These are phyloP conservation scores for Neonectria hederae DNA, from an alignment of 2,329 filamentous ascomycete species.

Conservation along the genomic window DNA sequence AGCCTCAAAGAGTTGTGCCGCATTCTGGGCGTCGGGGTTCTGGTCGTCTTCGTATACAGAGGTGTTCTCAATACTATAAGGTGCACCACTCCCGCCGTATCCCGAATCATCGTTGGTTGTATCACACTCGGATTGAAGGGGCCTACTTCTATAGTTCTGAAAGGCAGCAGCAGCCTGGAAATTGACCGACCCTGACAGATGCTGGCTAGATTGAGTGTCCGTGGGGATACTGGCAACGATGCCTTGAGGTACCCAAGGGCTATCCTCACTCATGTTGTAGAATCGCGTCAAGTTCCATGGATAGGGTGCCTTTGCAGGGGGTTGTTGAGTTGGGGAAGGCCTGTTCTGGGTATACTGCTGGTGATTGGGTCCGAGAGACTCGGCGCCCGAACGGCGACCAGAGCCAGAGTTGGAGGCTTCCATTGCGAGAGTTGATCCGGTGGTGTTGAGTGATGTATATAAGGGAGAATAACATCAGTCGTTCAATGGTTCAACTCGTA, in stretches of 20 bases:
- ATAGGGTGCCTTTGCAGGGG: slow-evolving; percentile 25
- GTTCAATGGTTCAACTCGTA: slow-evolving; percentile 13
- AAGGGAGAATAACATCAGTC: neutral
- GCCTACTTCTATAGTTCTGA: slow-evolving; percentile 39
- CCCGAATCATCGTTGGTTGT: slow-evolving; percentile 56
- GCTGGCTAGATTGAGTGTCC: slow-evolving; percentile 41
- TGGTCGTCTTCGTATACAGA: slow-evolving; percentile 58
- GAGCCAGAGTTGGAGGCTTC: slow-evolving; percentile 11
- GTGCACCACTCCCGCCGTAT: slow-evolving; percentile 54
- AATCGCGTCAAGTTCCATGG: slow-evolving; percentile 46
- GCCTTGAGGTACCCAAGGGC: slow-evolving; percentile 54
- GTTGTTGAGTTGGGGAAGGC: neutral
- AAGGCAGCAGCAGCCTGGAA: slow-evolving; percentile 28
- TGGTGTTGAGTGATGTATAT: neutral
- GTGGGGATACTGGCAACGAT: slow-evolving; percentile 38
- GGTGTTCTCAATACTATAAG: slow-evolving; percentile 54
- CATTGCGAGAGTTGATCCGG: slow-evolving; percentile 3
- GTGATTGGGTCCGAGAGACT: slow-evolving; percentile 8
- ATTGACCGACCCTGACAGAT: slow-evolving; percentile 23
- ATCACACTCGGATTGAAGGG: slow-evolving; percentile 52
- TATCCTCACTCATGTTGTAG: slow-evolving; percentile 50
- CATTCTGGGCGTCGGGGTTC: slow-evolving; percentile 51
- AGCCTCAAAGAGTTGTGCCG: slow-evolving; percentile 48
- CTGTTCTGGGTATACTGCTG: slow-evolving; percentile 9
- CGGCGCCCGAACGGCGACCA: slow-evolving; percentile 1